Base-by-base conservation (phyloP, 495 filamentous ascomycete species). In the Geoglossum glabrum region DNA sequence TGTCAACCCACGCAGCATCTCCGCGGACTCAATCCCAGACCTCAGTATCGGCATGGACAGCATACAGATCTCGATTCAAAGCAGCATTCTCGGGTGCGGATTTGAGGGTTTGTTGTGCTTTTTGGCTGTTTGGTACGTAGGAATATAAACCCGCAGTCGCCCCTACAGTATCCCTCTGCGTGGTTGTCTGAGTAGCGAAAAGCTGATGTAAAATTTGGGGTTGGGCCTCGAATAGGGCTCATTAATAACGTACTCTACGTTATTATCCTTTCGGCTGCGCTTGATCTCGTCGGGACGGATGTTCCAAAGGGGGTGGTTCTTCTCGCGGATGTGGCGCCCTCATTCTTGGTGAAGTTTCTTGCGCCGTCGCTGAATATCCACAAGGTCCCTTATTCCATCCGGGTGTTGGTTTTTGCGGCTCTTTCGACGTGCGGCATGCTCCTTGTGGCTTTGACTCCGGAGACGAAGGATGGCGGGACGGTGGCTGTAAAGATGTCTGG, bases 161-260 rank as follows among this genome's bases (percentile, higher is more conserved):
- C n/a, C n/a, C n/a, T n/a, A n/a, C n/a, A n/a, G n/a, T n/a, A n/a
- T n/a, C n/a, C n/a, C n/a, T n/a, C n/a, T n/a, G n/a, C n/a, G n/a
- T n/a, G n/a, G n/a, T n/a, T n/a, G n/a, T n/a, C n/a, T n/a, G n/a
- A n/a, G n/a, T n/a, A n/a, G n/a, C n/a, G n/a, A n/a, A n/a, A n/a
- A n/a, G n/a, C n/a, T n/a, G n/a, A n/a, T n/a, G n/a, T n/a, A n/a
- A n/a, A n/a, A n/a, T n/a, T n/a, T n/a, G n/a, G n/a, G n/a, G n/a
- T n/a, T n/a, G n/a, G 4, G 31, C 31, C 19, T 7, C 34, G 25
- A 27, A 36, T 54, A 97, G 90, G 92, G 56, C 74, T 95, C 6
- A 86, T 98, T 67, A 98, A 98, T 70, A 97, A 96, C 72, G 85
- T 98, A 65, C 85, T 95, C 70, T 98, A 97, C 67, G 90, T 98